Evolutionary conservation across 2,329 filamentous ascomycete species (phyloP).

Genomic region (Herpotrichia juniperi): DNA sequence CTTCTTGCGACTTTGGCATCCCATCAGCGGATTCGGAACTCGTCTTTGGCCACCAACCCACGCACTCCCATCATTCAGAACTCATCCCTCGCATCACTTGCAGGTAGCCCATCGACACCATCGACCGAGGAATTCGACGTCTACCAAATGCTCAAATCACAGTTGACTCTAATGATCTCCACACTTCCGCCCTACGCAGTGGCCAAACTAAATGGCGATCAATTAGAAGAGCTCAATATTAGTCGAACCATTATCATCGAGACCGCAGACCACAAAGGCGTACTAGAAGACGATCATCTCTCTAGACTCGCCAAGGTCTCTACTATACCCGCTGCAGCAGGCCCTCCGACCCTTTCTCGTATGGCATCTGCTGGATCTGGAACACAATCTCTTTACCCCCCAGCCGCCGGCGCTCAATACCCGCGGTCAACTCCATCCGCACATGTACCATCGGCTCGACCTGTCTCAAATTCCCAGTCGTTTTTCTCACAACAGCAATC

Average conservation of each 20-base stretch:
- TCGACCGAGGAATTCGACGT: conserved; percentile 63
- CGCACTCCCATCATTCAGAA: conserved; percentile 72
- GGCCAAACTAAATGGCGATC: conserved; percentile 83
- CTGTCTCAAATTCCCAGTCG: conserved; percentile 33
- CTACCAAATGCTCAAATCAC: conserved; percentile 77
- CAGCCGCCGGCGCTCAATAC: conserved; percentile 36
- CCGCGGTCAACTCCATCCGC: conserved; percentile 32
- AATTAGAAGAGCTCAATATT: conserved; percentile 81
- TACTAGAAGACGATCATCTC: conserved; percentile 81
- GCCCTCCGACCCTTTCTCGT: conserved; percentile 32
- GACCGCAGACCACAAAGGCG: conserved; percentile 74
- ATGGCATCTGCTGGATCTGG: conserved; percentile 31
- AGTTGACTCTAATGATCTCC: conserved; percentile 75
- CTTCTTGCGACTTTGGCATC: conserved; percentile 78
- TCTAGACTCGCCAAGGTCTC: conserved; percentile 51
- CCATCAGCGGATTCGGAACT: conserved; percentile 78
- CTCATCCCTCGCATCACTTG: conserved; percentile 61
- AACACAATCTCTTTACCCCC: conserved; percentile 36
- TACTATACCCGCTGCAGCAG: conserved; percentile 31
- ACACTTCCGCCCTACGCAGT: conserved; percentile 83
- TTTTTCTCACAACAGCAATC: conserved; percentile 44
- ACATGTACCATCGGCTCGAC: conserved; percentile 33
- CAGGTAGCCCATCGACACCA: conserved; percentile 68
- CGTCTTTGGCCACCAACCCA: conserved; percentile 69
- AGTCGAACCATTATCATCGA: conserved; percentile 78